Percentiles rank a stretch among this genome's conserved stretches.
These are phyloP conservation scores for Diversispora eburnea DNA, from an alignment of 192 early-diverging fungal genomes.

Conservation along the genomic window DNA sequence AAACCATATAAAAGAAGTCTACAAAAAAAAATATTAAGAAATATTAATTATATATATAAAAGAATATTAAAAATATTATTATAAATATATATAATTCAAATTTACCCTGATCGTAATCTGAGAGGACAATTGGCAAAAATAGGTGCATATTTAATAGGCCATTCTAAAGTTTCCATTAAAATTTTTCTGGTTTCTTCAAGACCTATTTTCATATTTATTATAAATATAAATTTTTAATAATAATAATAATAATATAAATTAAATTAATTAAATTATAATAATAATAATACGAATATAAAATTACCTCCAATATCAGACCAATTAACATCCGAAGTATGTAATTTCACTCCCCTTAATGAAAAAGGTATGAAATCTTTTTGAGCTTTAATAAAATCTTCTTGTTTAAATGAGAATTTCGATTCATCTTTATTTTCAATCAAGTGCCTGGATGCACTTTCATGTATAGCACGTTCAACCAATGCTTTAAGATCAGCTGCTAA, in stretches of 20 bases:
- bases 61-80: background rate
- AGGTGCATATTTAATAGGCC: slow-evolving; percentile 88
- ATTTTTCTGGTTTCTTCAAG: slow-evolving; percentile 75
- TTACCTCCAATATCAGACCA: slow-evolving; percentile 88
- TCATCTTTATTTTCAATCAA: slow-evolving; percentile 37
- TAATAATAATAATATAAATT: background rate
- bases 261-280: background rate
- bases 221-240: background rate
- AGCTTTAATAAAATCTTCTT: slow-evolving; percentile 70
- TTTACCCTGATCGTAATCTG: slow-evolving; percentile 81
- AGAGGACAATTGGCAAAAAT: slow-evolving; percentile 88
- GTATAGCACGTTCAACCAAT: slow-evolving; percentile 74
- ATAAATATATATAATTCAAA: background rate
- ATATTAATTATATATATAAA: background rate
- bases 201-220: slow-evolving; percentile 36
- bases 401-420: slow-evolving; percentile 44
- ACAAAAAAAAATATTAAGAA: background rate
- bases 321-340: slow-evolving; percentile 67
- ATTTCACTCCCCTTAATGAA: slow-evolving; percentile 73
- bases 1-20: slow-evolving; percentile 91
- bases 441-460: slow-evolving; percentile 71
- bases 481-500: slow-evolving; percentile 76
- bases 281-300: background rate
- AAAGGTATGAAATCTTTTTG: slow-evolving; percentile 75
- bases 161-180: slow-evolving; percentile 89